Base-by-base conservation (phyloP, 2,329 filamentous ascomycete species). In the Stagonosporopsis vannaccii region DNA sequence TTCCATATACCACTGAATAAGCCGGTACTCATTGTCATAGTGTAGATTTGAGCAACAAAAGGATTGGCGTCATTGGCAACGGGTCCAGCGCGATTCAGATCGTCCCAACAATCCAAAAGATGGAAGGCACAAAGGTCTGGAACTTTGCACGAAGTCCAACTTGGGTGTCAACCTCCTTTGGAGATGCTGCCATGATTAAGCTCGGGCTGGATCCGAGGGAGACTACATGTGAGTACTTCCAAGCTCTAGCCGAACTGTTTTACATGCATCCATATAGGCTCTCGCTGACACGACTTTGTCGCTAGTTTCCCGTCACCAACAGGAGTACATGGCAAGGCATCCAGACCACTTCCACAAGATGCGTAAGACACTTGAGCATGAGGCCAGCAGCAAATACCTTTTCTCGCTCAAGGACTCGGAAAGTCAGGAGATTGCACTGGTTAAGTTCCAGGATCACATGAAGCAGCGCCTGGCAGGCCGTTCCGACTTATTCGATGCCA, bases 31-130 rank as follows among this genome's bases (percentile, higher is more conserved):
- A 30, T 12, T 47, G 1, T n/a, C 5, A 32, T 37, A 75, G 69
- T 4, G 72, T 71, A 28, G 68, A 75, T 43, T 73, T 69, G 43
- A 58, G 59, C 4, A 62, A 69, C 41, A 76, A 76, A 50, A 63
- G 68, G n/a, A 60, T 76, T 20, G 73, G 66, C 3, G 70, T 76
- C 2, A 75, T 76, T 23, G 73, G 73, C 5, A 68, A 69, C 8
- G 72, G 74, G 17, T 67, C 71, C 30, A 75, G 73, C 13, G 75
- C 77, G 0, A 79, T 79, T 17, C 76, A 78, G 44, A 78, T 78
- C 19, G 73, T 79, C 3, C 70, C 73, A 2, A 70, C 70, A 2
- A 70, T 80, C 2, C 79, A 76, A 62, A 68, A 67, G 7, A 36
- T 76, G 13, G 44, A 68, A 5, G 69, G 67, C 6, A 72, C 72